These are phyloP conservation scores for Cardamine occulta DNA, from an alignment of 345 rosid genomes.

Conservation along the genomic window DNA sequence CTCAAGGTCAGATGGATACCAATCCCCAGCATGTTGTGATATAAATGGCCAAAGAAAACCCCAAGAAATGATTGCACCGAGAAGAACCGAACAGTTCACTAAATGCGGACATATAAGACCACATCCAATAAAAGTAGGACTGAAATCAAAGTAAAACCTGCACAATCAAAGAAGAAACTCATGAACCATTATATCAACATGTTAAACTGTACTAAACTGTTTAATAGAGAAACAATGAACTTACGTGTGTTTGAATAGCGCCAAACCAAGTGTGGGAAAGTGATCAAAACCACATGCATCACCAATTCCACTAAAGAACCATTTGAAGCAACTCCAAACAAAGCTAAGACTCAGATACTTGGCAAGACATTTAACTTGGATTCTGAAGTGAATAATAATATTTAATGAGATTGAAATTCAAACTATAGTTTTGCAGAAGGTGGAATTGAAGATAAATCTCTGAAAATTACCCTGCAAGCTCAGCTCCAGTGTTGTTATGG, in stretches of 20 bases:
- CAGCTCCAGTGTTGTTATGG: constrained; percentile 30
- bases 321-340: constrained; percentile 89
- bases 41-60: constrained; percentile 85
- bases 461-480: constrained; percentile 42
- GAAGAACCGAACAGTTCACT: constrained; percentile 80
- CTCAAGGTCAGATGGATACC: constrained; percentile 76
- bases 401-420: neutral
- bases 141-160: constrained; percentile 90
- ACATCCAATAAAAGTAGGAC: constrained; percentile 91
- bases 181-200: neutral
- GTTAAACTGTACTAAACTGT: neutral
- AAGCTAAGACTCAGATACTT: constrained; percentile 79
- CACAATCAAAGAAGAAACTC: neutral
- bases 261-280: constrained; percentile 76
- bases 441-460: neutral
- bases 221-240: constrained; percentile 6
- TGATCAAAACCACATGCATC: constrained; percentile 87
- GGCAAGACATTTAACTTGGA: constrained; percentile 78
- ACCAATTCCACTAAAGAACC: constrained; percentile 90
- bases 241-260: constrained; percentile 74
- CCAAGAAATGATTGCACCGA: constrained; percentile 85
- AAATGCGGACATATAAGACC: constrained; percentile 91
- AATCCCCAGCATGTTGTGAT: constrained; percentile 67
- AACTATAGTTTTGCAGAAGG: neutral
- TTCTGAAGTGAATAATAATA: constrained; percentile 48